These are phyloP conservation scores for Rhododendron ovatum DNA, from an alignment of 148 eudicot species.

Conservation along the genomic window DNA sequence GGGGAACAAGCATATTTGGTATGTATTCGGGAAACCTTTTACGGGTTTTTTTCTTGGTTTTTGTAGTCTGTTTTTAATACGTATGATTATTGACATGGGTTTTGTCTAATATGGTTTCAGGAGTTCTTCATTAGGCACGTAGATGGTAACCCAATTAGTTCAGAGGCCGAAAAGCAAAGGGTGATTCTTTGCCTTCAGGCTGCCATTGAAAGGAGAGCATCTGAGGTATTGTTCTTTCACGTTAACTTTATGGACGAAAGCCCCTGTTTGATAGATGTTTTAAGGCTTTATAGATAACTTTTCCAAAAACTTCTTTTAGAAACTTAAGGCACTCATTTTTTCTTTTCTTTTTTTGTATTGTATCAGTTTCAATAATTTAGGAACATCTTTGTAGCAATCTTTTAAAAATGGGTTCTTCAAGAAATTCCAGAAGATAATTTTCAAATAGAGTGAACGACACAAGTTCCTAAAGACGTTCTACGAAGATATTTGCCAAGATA, in stretches of 20 bases:
- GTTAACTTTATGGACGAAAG: slow-evolving; percentile 1
- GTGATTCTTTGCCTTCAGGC: slow-evolving; percentile 78
- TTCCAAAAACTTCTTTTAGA: neutral
- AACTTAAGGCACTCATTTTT: neutral
- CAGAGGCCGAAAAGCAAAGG: slow-evolving; percentile 84
- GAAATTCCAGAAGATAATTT: neutral
- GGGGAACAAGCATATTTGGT: slow-evolving; percentile 60
- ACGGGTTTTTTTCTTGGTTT: neutral
- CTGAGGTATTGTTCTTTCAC: slow-evolving; percentile 47
- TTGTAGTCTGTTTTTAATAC: neutral
- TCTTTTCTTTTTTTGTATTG: no score
- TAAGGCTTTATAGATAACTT: neutral
- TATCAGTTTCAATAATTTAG: neutral
- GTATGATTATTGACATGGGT: neutral
- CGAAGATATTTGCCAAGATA: neutral
- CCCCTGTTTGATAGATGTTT: neutral
- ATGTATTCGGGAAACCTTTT: slow-evolving; percentile 15
- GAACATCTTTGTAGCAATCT: neutral
- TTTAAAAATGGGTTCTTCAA: neutral
- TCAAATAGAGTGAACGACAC: neutral
- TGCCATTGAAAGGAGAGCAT: slow-evolving; percentile 72
- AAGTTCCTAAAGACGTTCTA: neutral
- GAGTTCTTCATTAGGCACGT: slow-evolving; percentile 83
- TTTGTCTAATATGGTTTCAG: slow-evolving; percentile 31
- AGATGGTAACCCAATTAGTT: slow-evolving; percentile 83